Base-by-base conservation (phyloP, 75 land plant genomes). In the Selaginella tamariscina region DNA sequence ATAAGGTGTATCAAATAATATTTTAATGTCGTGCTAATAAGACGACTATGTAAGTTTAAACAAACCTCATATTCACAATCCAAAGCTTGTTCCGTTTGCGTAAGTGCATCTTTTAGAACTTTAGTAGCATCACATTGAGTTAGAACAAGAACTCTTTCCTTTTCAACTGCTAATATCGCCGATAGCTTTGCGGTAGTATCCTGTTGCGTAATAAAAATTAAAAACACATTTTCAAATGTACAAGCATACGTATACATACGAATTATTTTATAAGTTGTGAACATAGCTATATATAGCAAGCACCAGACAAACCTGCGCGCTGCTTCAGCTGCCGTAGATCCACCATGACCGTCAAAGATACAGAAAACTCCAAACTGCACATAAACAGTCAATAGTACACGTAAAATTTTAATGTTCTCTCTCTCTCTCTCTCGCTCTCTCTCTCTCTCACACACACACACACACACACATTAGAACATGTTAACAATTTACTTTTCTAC, bases 301-400 rank as follows among this genome's bases (percentile, higher is more conserved):
- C n/a, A n/a, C n/a, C n/a, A n/a, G n/a, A 79, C 88, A 75, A 29
- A 94, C 99, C 82, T 78, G 88, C 91, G 83, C 29, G 84, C 88
- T 70, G 82, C 77, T 73, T 77, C 78, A 0, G 96, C 96, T 64
- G 96, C 99, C 22, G 39, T 85, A 30, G 70, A 80, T 55, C 99
- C 99, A 66, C 96, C 96, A 82, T 95, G 99, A 29, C 99, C 99
- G 84, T 90, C 99, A 80, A 86, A 95, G 8, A 95, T 85, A 55
- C 88, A 82, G 76, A 90, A 89, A 2, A 90, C 64, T 32, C 99
- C 99, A 82, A 95, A 87, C 87, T 87, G 89, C 27, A 39, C 15
- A n/a, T n/a, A n/a, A n/a, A n/a, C n/a, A n/a, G n/a, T n/a, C n/a
- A n/a, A n/a, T n/a, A n/a, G n/a, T n/a, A n/a, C n/a, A n/a, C n/a